A percentile compares a stretch with the other conserved stretches of the same genome.
Evolutionary conservation across 75 land plant genomes (phyloP).

Genomic region (Cupressus sempervirens): DNA sequence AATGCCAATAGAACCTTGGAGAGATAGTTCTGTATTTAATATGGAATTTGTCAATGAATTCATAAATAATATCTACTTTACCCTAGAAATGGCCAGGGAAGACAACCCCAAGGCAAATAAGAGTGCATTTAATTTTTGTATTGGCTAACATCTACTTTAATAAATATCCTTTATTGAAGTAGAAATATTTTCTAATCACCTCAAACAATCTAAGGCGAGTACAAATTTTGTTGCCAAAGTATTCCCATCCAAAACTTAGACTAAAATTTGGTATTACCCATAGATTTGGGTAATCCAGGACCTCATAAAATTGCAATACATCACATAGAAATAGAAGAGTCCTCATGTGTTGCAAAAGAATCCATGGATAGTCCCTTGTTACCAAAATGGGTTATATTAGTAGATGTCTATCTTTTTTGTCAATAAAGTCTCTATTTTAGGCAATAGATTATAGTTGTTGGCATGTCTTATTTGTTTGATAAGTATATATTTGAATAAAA

Average conservation of each 20-base stretch:
- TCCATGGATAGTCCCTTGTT: constrained; percentile 59
- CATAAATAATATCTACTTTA: background rate
- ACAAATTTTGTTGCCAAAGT: background rate
- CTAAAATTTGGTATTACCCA: background rate
- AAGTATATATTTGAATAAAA: constrained; percentile 34
- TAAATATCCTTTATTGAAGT: background rate
- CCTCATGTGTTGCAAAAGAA: constrained; percentile 29
- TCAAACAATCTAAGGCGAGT: background rate
- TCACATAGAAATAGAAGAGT: constrained; percentile 46
- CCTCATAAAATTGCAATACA: constrained; percentile 4
- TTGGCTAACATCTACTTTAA: background rate
- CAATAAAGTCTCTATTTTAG: background rate
- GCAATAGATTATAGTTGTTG: background rate
- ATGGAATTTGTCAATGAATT: background rate
- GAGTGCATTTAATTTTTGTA: background rate
- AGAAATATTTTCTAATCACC: background rate
- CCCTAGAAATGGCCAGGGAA: background rate
- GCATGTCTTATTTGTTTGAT: background rate
- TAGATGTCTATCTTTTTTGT: background rate
- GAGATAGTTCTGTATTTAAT: background rate
- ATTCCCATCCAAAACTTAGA: background rate
- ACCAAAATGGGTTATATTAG: constrained; percentile 30
- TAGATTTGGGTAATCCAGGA: background rate
- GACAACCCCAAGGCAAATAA: background rate
- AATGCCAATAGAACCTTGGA: background rate